phyloP scores from a whole-genome alignment of 176 grass and related monocot genomes.

The Hordeum vulgare region MorexV3_pseudomolecules_assembly NC_058523.1:343874947-343875446 shows the following conservation, averaged over 20 bases:
- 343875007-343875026: slow-evolving; percentile 36
- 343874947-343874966: neutral
- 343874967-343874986: slow-evolving; percentile 13
- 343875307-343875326: too few relatives aligned
- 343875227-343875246: neutral
- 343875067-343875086: slow-evolving; percentile 28
- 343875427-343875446: too few relatives aligned
- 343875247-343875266: too few relatives aligned
- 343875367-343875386: too few relatives aligned
- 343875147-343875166: neutral
- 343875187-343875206: neutral
- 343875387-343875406: too few relatives aligned
- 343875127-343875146: slow-evolving; percentile 25
- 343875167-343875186: neutral
- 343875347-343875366: too few relatives aligned
- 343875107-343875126: slow-evolving; percentile 32
- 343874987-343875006: slow-evolving; percentile 19
- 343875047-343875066: slow-evolving; percentile 29
- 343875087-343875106: slow-evolving; percentile 1
- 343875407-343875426: too few relatives aligned
- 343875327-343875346: too few relatives aligned
- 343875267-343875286: too few relatives aligned
- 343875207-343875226: neutral
- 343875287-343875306: too few relatives aligned
- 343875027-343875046: slow-evolving; percentile 55